phyloP scores from a whole-genome alignment of 2,329 filamentous ascomycete genomes.

The Xylogone sp. region DNA sequence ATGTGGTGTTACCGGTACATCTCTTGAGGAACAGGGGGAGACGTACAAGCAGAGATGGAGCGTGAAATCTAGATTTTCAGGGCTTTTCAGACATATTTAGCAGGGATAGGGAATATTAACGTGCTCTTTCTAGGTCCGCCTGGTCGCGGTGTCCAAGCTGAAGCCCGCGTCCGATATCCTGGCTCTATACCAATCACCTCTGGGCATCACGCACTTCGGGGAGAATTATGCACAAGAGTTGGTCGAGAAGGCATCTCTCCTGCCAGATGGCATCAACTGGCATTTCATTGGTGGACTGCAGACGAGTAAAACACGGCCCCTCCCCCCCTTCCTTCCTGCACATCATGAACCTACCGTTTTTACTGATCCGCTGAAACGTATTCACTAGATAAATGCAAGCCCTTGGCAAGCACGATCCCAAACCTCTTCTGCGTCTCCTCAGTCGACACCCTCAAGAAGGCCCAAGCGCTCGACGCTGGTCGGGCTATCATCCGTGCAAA shows the following conservation, averaged over 20 bases:
- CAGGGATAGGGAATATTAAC: too few species aligned
- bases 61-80: too few species aligned
- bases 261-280: conserved; percentile 79
- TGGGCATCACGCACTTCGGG: conserved; percentile 74
- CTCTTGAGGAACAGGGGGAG: conserved; percentile 14
- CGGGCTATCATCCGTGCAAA: conserved; percentile 54
- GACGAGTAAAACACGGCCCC: conserved; percentile 48
- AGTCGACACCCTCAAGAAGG: conserved; percentile 86
- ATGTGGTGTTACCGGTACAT: too few species aligned
- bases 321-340: neutral
- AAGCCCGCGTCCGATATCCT: conserved; percentile 92
- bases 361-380: neutral
- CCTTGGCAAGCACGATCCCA: conserved; percentile 74
- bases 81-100: too few species aligned
- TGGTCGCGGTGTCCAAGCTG: conserved; percentile 94
- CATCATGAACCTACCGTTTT: neutral
- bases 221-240: conserved; percentile 97
- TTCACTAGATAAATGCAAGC: conserved; percentile 86
- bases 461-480: conserved; percentile 72
- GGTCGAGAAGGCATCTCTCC: conserved; percentile 73
- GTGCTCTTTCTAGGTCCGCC: conserved; percentile 64
- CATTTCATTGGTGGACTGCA: conserved; percentile 96
- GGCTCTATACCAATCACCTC: conserved; percentile 64
- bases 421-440: conserved; percentile 92
- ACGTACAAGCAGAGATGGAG: neutral